A percentile compares a stretch with the other conserved stretches of the same genome.
Evolutionary conservation across 2,329 filamentous ascomycete species (phyloP).

Genomic region (Nannizzia gypsea): DNA sequence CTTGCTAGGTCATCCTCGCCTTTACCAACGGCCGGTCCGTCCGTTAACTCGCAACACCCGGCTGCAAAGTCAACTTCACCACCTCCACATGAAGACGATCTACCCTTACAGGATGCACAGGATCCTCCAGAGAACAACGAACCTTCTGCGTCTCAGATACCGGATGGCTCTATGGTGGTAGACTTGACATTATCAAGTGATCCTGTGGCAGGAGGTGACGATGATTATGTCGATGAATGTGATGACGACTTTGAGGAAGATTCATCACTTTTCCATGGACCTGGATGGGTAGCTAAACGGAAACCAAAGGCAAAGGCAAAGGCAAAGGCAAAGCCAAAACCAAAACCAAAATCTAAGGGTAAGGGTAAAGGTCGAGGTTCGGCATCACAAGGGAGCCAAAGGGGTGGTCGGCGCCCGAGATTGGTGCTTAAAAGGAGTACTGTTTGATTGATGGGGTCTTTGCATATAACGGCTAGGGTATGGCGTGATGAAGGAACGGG

Average conservation of each 20-base stretch:
- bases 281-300: conserved; percentile 1
- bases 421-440: not conserved
- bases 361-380: too few relatives aligned
- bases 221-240: conserved; percentile 16
- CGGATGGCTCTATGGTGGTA: conserved; percentile 20
- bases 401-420: not conserved
- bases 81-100: not conserved
- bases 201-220: conserved; percentile 18
- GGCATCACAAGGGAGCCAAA: not conserved
- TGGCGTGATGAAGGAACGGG: not conserved
- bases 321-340: not conserved
- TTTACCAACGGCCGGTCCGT: not conserved
- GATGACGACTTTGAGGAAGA: conserved; percentile 20
- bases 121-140: not conserved
- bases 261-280: not conserved
- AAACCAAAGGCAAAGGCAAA: not conserved
- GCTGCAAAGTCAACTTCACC: conserved; percentile 3
- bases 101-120: not conserved
- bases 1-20: conserved; percentile 6
- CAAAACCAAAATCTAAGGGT: too few relatives aligned
- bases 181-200: conserved; percentile 32
- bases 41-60: not conserved
- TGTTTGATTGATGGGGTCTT: not conserved
- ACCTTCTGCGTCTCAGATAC: conserved; percentile 3
- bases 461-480: not conserved